A percentile compares a stretch with the other conserved stretches of the same genome.
phyloP scores from a whole-genome alignment of 805 yeast genomes.

The Barnettozyma siamensis region DNA sequence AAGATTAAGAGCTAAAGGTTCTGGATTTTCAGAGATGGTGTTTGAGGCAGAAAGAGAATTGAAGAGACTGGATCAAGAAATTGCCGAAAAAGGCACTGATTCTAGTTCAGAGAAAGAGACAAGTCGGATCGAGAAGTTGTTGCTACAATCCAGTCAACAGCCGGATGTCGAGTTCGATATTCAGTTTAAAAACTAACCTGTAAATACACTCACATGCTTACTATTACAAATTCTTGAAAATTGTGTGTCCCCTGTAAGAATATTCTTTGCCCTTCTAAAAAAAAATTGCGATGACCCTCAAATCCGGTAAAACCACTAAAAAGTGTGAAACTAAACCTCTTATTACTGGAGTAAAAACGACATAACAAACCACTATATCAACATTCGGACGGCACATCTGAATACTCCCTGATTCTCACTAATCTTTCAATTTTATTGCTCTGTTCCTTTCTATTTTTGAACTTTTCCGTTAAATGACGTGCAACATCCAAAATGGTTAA shows the following conservation, averaged over 20 bases:
- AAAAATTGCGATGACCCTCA: background rate
- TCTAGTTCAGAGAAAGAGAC: conserved; percentile 3
- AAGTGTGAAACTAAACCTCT: no score
- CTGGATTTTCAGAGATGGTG: conserved; percentile 58
- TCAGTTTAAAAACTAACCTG: conserved; percentile 10
- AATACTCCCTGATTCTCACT: no score
- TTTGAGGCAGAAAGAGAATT: conserved; percentile 63
- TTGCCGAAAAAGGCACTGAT: conserved; percentile 5
- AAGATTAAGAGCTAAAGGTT: conserved; percentile 59
- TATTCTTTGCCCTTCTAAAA: background rate
- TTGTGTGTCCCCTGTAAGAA: background rate
- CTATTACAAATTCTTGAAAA: no score
- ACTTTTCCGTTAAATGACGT: no score
- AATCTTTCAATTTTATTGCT: no score
- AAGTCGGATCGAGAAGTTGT: conserved; percentile 13
- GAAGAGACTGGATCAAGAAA: conserved; percentile 38
- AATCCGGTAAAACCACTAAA: background rate
- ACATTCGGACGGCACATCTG: no score
- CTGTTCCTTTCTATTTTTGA: no score
- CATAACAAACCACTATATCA: no score
- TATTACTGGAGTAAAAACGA: no score
- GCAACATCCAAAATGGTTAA: no score
- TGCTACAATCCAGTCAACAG: conserved; percentile 8
- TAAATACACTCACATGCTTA: background rate
- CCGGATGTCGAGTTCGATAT: conserved; percentile 19